phyloP scores from a whole-genome alignment of 345 rosid genomes.

The Populus ilicifolia region DNA sequence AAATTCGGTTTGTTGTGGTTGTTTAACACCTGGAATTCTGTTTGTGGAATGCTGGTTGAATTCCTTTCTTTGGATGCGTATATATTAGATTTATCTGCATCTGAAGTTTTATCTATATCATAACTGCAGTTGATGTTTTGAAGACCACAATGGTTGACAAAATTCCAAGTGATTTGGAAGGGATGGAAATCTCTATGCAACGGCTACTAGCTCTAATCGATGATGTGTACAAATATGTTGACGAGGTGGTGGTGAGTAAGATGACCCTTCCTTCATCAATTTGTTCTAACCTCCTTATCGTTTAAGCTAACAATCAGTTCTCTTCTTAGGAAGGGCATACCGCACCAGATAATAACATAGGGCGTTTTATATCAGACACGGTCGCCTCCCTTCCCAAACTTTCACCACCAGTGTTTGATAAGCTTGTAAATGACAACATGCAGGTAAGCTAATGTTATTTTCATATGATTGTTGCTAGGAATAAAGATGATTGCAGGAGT shows the following conservation, averaged over 20 bases:
- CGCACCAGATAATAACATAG: conserved; percentile 66
- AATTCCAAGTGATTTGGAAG: conserved; percentile 92
- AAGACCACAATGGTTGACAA: conserved; percentile 70
- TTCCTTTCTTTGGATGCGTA: neutral
- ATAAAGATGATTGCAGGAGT: neutral
- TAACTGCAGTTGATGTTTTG: conserved; percentile 56
- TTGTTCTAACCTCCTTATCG: conserved; percentile 3
- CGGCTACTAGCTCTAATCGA: conserved; percentile 61
- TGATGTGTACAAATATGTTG: conserved; percentile 74
- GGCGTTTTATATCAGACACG: conserved; percentile 64
- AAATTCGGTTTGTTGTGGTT: neutral
- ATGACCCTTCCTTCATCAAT: neutral
- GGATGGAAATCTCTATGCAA: conserved; percentile 90
- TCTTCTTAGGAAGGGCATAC: conserved; percentile 64
- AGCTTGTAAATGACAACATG: conserved; percentile 75
- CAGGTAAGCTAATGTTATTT: conserved; percentile 51
- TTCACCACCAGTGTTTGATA: conserved; percentile 69
- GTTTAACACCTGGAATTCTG: neutral
- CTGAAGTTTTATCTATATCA: neutral
- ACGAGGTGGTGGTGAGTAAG: conserved; percentile 73
- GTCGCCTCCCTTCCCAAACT: conserved; percentile 72
- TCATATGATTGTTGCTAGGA: neutral
- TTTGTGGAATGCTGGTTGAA: neutral
- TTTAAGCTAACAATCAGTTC: neutral
- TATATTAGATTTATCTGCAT: neutral